Conservation (phyloP, 768 basidiomycete species). For the Pleurotus tuber-regium region DNA sequence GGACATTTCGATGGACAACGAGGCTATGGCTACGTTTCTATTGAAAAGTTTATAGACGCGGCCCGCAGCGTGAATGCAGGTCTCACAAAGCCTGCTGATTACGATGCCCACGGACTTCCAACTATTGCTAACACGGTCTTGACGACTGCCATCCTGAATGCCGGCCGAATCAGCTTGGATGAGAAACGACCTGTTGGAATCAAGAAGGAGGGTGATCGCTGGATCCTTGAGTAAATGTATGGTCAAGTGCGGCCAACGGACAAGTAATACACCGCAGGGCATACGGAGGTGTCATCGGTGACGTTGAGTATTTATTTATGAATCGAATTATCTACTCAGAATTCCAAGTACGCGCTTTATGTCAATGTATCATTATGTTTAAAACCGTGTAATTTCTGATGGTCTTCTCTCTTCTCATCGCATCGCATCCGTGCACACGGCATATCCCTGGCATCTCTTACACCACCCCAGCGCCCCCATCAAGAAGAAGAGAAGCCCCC, state of each 20-base stretch:
- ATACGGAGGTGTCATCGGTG: conserved; percentile 1
- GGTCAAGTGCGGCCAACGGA: too few relatives aligned
- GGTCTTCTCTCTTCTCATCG: too few relatives aligned
- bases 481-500: not conserved
- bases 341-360: not conserved
- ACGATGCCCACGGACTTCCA: conserved; percentile 77
- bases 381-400: not conserved
- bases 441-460: not conserved
- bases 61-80: conserved; percentile 77
- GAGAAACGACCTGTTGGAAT: conserved; percentile 85
- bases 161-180: conserved; percentile 86
- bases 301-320: not conserved
- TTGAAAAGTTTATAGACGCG: conserved; percentile 90
- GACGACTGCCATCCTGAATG: conserved; percentile 86
- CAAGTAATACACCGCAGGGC: too few relatives aligned
- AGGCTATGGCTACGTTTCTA: conserved; percentile 89
- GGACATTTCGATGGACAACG: conserved; percentile 94
- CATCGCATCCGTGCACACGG: not conserved
- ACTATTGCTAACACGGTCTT: conserved; percentile 88
- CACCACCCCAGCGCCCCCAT: not conserved
- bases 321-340: too few relatives aligned
- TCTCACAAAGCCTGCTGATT: conserved; percentile 61
- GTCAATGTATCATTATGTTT: conserved; percentile 2
- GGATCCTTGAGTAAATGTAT: conserved; percentile 60
- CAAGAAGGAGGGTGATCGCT: conserved; percentile 58